Conservation (phyloP, 1,284 basidiomycete genomes). For the Laetiporus sulphureus region DNA sequence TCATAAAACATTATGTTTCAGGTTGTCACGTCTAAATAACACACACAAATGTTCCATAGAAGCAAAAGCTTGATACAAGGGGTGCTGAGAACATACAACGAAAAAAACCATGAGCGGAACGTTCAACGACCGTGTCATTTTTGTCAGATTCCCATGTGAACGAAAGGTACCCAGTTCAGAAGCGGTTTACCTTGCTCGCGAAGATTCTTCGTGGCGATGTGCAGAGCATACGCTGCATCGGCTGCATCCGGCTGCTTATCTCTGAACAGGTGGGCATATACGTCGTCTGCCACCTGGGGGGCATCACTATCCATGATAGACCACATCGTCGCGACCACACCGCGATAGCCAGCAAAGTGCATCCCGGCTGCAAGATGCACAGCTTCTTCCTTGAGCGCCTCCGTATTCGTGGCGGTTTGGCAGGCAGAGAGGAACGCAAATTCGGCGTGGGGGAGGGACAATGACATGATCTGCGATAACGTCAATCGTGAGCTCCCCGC, state of each 20-base stretch:
- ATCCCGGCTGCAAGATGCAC: constrained; percentile 21
- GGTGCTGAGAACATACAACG: too few species aligned
- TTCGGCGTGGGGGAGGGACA: constrained; percentile 11
- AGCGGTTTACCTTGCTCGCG: background rate
- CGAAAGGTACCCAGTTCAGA: background rate
- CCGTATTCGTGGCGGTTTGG: constrained; percentile 19
- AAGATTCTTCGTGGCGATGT: background rate
- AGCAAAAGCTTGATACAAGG: too few species aligned
- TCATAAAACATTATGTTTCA: too few species aligned
- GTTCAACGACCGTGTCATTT: too few species aligned
- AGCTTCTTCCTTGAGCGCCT: constrained; percentile 15
- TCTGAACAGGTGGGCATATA: background rate
- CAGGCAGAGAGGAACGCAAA: constrained; percentile 23
- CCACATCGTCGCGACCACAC: constrained; percentile 22
- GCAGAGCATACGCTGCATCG: background rate
- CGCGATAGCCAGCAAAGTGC: constrained; percentile 18
- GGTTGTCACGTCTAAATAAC: too few species aligned
- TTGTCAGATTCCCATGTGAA: constrained; percentile 1
- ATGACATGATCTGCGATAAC: constrained; percentile 10
- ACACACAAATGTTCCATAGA: too few species aligned
- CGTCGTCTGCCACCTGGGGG: background rate
- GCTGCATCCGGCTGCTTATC: background rate
- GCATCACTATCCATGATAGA: constrained; percentile 12
- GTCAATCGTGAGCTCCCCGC: constrained; percentile 7
- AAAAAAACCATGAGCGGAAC: too few species aligned